Evolutionary conservation across 495 filamentous ascomycete genomes (phyloP).

Genomic region (Patellaria atrata): DNA sequence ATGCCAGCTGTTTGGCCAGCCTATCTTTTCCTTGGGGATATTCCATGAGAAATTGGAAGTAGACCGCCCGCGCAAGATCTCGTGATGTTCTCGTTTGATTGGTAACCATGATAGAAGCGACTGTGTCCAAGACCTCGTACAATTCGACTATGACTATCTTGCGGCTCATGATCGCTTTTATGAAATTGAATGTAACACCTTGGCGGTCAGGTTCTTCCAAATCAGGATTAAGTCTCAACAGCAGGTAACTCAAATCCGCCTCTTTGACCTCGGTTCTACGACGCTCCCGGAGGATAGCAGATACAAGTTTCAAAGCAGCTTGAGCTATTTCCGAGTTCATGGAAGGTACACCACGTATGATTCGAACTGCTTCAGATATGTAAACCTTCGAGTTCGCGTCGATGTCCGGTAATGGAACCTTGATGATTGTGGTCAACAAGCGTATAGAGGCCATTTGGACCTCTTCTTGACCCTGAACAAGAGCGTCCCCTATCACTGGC

Average conservation of each 20-base stretch:
- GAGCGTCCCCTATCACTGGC: slow-evolving; percentile 72
- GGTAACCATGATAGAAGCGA: slow-evolving; percentile 89
- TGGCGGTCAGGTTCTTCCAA: slow-evolving; percentile 83
- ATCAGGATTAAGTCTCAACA: slow-evolving; percentile 73
- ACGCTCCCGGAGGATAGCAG: slow-evolving; percentile 71
- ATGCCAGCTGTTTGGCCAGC: slow-evolving; percentile 75
- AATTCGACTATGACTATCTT: slow-evolving; percentile 75
- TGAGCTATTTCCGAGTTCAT: slow-evolving; percentile 72
- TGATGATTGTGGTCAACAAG: slow-evolving; percentile 69
- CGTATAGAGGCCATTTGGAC: slow-evolving; percentile 74
- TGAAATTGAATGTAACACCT: slow-evolving; percentile 84
- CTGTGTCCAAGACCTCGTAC: slow-evolving; percentile 78
- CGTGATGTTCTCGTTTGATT: slow-evolving; percentile 77
- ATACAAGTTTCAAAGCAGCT: slow-evolving; percentile 72
- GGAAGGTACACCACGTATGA: slow-evolving; percentile 59
- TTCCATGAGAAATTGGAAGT: slow-evolving; percentile 85
- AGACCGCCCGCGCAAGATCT: slow-evolving; percentile 74
- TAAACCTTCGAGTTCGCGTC: slow-evolving; percentile 61
- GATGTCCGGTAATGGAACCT: slow-evolving; percentile 59
- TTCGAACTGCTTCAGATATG: slow-evolving; percentile 64
- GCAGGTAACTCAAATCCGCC: slow-evolving; percentile 65
- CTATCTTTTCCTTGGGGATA: slow-evolving; percentile 84
- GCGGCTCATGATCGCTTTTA: slow-evolving; percentile 68
- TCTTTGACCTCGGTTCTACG: slow-evolving; percentile 62
- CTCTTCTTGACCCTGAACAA: slow-evolving; percentile 74